Conservation (phyloP, 768 basidiomycete species). For the Lyophyllum atratum region DNA sequence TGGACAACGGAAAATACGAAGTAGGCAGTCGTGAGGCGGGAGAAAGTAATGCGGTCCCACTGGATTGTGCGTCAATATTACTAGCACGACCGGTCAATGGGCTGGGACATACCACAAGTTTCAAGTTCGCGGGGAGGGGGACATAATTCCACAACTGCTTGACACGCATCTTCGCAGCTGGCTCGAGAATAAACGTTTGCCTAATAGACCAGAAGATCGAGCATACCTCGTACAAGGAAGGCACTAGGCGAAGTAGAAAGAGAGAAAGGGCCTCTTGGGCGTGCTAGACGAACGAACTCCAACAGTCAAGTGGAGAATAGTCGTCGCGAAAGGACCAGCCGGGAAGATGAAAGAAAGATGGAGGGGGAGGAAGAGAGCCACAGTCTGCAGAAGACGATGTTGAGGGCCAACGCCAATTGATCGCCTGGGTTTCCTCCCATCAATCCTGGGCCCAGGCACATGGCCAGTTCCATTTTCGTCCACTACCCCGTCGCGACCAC, state of each 20-base stretch:
- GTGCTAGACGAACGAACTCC: constrained; percentile 17
- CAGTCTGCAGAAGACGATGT: constrained; percentile 2
- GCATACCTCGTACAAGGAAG: constrained; percentile 7
- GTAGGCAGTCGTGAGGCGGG: constrained; percentile 64
- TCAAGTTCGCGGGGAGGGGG: constrained; percentile 35
- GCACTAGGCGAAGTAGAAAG: constrained; percentile 14
- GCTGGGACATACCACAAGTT: constrained; percentile 46
- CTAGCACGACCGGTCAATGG: neutral
- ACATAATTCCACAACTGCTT: constrained; percentile 34
- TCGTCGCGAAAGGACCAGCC: constrained; percentile 31
- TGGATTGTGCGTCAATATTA: constrained; percentile 25
- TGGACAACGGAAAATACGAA: constrained; percentile 67
- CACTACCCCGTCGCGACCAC: constrained; percentile 17
- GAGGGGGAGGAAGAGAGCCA: constrained; percentile 25
- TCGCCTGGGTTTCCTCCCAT: constrained; percentile 17
- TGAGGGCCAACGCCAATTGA: neutral
- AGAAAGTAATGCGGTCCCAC: constrained; percentile 74
- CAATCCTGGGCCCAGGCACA: constrained; percentile 19
- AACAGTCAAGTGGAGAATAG: constrained; percentile 25
- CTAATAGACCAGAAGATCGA: neutral
- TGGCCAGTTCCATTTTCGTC: neutral
- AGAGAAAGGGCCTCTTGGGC: constrained; percentile 48
- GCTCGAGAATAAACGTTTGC: neutral
- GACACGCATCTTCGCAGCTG: constrained; percentile 21
- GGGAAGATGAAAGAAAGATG: constrained; percentile 19